Base-by-base conservation (phyloP, 2,329 filamentous ascomycete species). In the Fusarium sp. region DNA sequence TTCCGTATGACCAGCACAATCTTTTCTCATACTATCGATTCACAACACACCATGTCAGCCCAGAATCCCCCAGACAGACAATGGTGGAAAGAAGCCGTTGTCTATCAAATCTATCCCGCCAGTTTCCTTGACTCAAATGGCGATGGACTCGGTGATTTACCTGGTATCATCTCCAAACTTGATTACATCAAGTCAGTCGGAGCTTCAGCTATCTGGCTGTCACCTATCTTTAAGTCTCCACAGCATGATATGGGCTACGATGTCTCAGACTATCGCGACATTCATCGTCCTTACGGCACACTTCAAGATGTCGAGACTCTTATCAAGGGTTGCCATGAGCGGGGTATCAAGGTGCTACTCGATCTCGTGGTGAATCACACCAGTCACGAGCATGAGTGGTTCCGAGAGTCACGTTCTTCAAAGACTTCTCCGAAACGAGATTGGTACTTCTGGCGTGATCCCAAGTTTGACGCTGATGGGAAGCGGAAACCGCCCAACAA, bases 231-330 rank as follows among this genome's bases (percentile, higher is more conserved):
- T 45, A 74, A 79, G 24, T 74, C 71, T 32, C 88, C 88, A 0
- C 85, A 88, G 64, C 76, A 85, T 44, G 89, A 91, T 57, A 89
- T 90, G 87, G 89, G 88, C 4, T 91, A 91, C 73, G 89, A 91
- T 71, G 85, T 91, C 42, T 84, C 84, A 1, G 85, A 92, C 75
- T 92, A 92, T 64, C 61, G 73, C 6, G 69, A 73, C 27, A 77
- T 77, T 7, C 67, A 77, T 16, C 49, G 41, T 2, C 85, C 84
- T 7, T 93, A 92, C 69, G 91, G 91, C 3, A 90, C 88, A 1
- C 79, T 93, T 18, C 79, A 82, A 56, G 90, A 94, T 75, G 87
- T 92, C 45, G 88, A 92, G 40, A 76, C 80, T 1, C 77, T 93
- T 40, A 89, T 92, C 51, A 72, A 84, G 18, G 86, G 85, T 2